Percentiles rank a stretch among this genome's conserved stretches.
phyloP scores from a whole-genome alignment of 208 protist genomes.

The Tritrichomonas foetus region DNA sequence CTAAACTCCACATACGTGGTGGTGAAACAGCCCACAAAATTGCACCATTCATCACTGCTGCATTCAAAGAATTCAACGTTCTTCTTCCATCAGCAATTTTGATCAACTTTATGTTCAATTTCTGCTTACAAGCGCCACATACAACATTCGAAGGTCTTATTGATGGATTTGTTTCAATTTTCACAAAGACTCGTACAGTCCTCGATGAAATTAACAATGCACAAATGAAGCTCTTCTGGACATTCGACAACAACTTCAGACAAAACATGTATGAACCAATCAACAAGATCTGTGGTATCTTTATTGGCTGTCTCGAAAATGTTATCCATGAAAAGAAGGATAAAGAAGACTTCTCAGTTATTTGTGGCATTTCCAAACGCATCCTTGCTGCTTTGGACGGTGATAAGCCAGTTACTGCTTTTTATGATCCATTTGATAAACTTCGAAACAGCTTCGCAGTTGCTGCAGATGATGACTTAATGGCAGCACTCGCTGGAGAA shows the following conservation, averaged over 20 bases:
- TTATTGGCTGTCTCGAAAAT: neutral
- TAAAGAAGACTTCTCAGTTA: neutral
- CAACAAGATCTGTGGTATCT: neutral
- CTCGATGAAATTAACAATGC: neutral
- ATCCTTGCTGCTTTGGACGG: neutral
- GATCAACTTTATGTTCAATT: neutral
- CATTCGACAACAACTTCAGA: neutral
- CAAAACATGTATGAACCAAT: neutral
- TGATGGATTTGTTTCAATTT: neutral
- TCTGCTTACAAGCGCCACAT: neutral
- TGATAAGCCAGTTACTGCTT: neutral
- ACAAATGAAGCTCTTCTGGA: neutral
- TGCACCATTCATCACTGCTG: neutral
- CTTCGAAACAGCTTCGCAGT: neutral
- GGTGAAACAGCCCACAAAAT: neutral
- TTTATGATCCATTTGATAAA: neutral
- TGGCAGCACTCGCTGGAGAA: neutral
- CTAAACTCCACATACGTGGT: neutral
- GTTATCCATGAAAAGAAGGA: neutral
- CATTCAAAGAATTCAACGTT: neutral
- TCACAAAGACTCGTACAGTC: neutral
- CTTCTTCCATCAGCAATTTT: neutral
- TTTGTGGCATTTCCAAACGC: neutral
- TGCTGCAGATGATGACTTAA: neutral
- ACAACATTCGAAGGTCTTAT: neutral